Evolutionary conservation across 495 filamentous ascomycete genomes (phyloP).

Genomic region (Penicillium taxi): DNA sequence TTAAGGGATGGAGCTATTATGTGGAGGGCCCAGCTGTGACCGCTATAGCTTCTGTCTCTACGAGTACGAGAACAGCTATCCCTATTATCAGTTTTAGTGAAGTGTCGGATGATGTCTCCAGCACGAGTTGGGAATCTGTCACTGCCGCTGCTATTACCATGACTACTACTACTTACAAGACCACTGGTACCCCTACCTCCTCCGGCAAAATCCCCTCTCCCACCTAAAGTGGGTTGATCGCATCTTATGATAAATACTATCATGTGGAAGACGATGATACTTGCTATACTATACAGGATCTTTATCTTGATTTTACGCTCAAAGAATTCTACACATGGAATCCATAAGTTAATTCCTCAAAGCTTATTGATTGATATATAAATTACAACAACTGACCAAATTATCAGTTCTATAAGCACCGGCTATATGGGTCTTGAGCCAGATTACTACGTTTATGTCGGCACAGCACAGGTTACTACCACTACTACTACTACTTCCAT

Average conservation of each 20-base stretch:
- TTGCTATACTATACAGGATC: neutral
- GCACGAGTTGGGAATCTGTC: too few relatives aligned
- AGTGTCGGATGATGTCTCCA: too few relatives aligned
- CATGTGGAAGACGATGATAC: neutral
- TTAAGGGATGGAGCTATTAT: constrained; percentile 12
- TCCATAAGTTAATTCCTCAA: neutral
- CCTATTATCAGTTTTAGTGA: too few relatives aligned
- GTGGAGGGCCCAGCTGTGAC: constrained; percentile 1
- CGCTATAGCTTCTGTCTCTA: neutral
- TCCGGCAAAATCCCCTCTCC: neutral
- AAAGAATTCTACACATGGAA: constrained; percentile 2
- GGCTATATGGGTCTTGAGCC: neutral
- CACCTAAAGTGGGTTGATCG: neutral
- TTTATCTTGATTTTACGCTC: neutral
- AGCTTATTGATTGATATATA: neutral
- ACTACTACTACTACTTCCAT: neutral
- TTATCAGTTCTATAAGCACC: neutral
- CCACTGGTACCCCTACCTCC: neutral
- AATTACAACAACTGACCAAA: neutral
- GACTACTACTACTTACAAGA: too few relatives aligned
- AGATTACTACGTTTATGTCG: neutral
- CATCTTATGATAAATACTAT: neutral
- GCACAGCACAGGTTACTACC: neutral
- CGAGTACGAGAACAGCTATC: neutral
- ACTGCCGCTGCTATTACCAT: too few relatives aligned